These are phyloP conservation scores for Candida pseudofarinosa DNA, from an alignment of 805 yeast genomes.

Conservation along the genomic window DNA sequence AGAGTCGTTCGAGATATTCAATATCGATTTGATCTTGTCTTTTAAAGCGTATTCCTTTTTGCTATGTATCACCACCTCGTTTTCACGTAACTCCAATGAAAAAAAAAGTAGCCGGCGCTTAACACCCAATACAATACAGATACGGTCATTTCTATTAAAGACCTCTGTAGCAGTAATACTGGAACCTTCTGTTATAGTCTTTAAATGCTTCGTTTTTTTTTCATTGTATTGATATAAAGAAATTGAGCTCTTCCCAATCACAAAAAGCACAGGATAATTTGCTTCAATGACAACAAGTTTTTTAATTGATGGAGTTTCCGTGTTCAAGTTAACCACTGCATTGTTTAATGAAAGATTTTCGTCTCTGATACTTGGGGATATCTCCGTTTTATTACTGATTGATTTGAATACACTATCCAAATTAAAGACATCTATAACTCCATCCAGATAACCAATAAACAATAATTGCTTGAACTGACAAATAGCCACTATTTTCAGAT, in stretches of 20 bases:
- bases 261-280: not conserved
- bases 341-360: not conserved
- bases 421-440: not conserved
- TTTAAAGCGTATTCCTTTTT: slow-evolving; percentile 13
- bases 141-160: not conserved
- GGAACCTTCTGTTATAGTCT: not conserved
- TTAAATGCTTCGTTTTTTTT: not conserved
- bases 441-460: not conserved
- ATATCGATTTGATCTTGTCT: slow-evolving; percentile 26
- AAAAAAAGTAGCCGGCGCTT: not conserved
- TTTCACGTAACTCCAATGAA: not conserved
- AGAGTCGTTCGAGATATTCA: slow-evolving; percentile 7
- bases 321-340: not conserved
- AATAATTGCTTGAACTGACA: not conserved
- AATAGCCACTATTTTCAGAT: not conserved
- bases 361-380: not conserved
- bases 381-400: not conserved
- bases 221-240: not conserved
- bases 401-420: not conserved
- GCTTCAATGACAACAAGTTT: not conserved
- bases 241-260: not conserved
- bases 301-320: not conserved
- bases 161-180: not conserved
- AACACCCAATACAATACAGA: not conserved
- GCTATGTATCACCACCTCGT: not conserved